Conservation (phyloP, 2,329 filamentous ascomycete genomes). For the Malbranchea zuffiana region DNA sequence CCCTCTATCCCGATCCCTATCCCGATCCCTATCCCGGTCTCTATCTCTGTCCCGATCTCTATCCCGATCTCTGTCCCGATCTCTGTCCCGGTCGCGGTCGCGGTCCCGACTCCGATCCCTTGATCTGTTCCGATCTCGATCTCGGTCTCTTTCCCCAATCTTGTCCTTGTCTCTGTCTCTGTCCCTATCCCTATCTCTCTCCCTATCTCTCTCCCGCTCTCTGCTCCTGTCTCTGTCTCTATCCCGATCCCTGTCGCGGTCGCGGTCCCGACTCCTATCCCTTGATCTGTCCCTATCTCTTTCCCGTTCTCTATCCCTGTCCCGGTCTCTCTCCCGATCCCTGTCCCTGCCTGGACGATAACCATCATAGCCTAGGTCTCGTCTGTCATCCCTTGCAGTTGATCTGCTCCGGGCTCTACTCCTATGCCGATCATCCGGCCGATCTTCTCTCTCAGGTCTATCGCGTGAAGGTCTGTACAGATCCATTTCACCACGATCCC, state of each 20-base stretch:
- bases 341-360: not conserved
- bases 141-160: constrained; percentile 4
- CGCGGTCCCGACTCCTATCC: constrained; percentile 4
- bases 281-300: constrained; percentile 4
- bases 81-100: constrained; percentile 6
- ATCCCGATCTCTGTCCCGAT: constrained; percentile 6
- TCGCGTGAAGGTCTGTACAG: constrained; percentile 15
- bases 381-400: constrained; percentile 12
- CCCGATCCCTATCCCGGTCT: constrained; percentile 8
- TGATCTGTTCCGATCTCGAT: constrained; percentile 3
- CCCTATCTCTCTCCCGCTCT: constrained; percentile 16
- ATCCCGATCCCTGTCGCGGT: not conserved
- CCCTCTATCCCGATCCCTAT: constrained; percentile 13
- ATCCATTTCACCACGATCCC: constrained; percentile 14
- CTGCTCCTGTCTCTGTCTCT: constrained; percentile 6
- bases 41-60: constrained; percentile 9
- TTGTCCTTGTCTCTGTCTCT: constrained; percentile 19
- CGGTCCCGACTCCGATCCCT: not conserved
- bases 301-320: constrained; percentile 6
- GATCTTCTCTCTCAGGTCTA: constrained; percentile 21
- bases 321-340: constrained; percentile 6
- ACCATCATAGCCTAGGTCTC: constrained; percentile 10
- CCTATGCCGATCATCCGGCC: constrained; percentile 22
- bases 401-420: constrained; percentile 27
- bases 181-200: constrained; percentile 20